These are phyloP conservation scores for Thelephora terrestris DNA, from an alignment of 1,284 basidiomycete genomes.

Conservation along the genomic window DNA sequence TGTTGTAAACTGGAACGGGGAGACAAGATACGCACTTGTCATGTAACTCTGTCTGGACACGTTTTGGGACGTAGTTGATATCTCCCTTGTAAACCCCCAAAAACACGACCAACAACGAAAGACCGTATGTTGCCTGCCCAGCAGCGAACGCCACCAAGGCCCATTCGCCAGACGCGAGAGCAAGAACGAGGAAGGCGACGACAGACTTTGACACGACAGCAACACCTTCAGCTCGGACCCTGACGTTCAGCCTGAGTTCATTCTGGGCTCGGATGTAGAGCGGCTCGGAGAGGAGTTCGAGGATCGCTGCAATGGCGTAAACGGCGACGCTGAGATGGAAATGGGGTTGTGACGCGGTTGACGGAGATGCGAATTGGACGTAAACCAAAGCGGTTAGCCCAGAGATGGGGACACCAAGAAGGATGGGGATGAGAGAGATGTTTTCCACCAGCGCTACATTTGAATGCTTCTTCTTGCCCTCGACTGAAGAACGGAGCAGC, in stretches of 20 bases:
- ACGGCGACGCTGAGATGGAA: conserved; percentile 56
- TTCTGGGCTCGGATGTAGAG: conserved; percentile 75
- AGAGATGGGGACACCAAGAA: conserved; percentile 23
- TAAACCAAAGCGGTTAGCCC: conserved; percentile 20
- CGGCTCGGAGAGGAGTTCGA: conserved; percentile 78
- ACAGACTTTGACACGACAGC: conserved; percentile 72
- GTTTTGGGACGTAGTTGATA: conserved; percentile 14
- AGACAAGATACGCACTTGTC: conserved; percentile 19
- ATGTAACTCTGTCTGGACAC: conserved; percentile 14
- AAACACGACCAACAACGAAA: conserved; percentile 26
- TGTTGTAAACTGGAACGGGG: not conserved
- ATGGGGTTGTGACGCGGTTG: conserved; percentile 40
- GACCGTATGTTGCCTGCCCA: conserved; percentile 67
- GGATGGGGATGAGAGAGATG: conserved; percentile 23
- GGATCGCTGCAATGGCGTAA: conserved; percentile 65
- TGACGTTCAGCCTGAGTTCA: conserved; percentile 50
- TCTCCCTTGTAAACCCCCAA: conserved; percentile 16
- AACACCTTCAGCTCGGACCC: conserved; percentile 75
- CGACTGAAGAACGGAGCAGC: conserved; percentile 40
- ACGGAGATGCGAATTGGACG: conserved; percentile 14
- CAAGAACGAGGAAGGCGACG: conserved; percentile 55
- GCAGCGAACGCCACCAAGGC: conserved; percentile 75
- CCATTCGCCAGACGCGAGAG: conserved; percentile 36
- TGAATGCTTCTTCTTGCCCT: not conserved
- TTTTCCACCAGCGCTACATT: conserved; percentile 15